Evolutionary conservation across 139 green algal genomes (phyloP).

Genomic region (Axilococcus clingmanii): DNA sequence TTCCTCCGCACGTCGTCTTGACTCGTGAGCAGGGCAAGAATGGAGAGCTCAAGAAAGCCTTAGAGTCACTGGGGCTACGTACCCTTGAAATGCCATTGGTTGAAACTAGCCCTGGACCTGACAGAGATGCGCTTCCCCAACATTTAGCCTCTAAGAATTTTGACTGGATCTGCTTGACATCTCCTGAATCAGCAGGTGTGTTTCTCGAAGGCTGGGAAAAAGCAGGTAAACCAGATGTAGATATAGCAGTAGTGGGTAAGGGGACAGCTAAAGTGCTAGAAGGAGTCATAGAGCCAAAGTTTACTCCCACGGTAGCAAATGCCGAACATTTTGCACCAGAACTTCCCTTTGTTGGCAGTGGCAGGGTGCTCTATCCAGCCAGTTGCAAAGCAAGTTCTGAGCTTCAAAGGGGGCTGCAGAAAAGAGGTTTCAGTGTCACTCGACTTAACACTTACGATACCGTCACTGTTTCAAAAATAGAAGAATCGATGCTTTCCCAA

Average conservation of each 20-base stretch:
- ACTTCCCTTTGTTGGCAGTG: conserved; percentile 47
- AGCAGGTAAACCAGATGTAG: conserved; percentile 46
- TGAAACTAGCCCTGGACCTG: conserved; percentile 55
- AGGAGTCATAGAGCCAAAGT: conserved; percentile 15
- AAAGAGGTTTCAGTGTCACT: conserved; percentile 52
- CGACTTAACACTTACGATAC: conserved; percentile 85
- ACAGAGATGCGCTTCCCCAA: conserved; percentile 40
- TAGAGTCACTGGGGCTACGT: conserved; percentile 32
- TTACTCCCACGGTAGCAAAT: conserved; percentile 38
- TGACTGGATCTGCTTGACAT: conserved; percentile 80
- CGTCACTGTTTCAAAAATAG: conserved; percentile 34
- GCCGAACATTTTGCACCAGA: conserved; percentile 62
- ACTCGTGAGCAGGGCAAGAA: conserved; percentile 84
- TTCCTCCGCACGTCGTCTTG: conserved; percentile 64
- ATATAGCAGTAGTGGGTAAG: conserved; percentile 62
- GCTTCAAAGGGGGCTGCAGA: conserved; percentile 54
- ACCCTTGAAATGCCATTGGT: conserved; percentile 75
- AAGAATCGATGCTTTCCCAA: conserved; percentile 18
- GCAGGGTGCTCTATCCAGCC: conserved; percentile 70
- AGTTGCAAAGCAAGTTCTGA: conserved; percentile 42
- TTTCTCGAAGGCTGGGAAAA: conserved; percentile 70
- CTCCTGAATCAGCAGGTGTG: conserved; percentile 70
- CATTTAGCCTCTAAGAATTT: conserved; percentile 21
- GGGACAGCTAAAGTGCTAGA: conserved; percentile 56
- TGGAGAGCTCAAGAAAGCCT: conserved; percentile 41